These are phyloP conservation scores for Hypholoma fasciculare DNA, from an alignment of 768 basidiomycete species.

Conservation along the genomic window DNA sequence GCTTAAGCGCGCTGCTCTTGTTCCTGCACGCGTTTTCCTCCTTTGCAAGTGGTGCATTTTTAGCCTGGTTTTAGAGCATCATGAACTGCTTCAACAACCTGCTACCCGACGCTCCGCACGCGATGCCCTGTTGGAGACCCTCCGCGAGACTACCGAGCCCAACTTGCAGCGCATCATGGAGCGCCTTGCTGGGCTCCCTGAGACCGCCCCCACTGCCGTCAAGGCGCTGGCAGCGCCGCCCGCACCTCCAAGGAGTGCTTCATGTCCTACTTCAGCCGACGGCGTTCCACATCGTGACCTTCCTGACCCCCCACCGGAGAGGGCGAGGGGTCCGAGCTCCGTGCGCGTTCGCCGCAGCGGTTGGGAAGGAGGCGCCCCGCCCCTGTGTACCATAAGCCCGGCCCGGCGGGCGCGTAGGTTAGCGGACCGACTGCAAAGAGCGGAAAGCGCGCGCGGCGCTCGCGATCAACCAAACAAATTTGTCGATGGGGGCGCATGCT, in stretches of 20 bases:
- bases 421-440: too few relatives aligned
- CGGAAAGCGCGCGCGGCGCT: too few relatives aligned
- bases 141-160: constrained; percentile 86
- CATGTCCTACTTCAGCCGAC: constrained; percentile 92
- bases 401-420: too few relatives aligned
- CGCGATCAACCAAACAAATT: too few relatives aligned
- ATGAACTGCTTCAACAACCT: constrained; percentile 89
- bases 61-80: constrained; percentile 56
- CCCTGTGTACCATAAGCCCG: too few relatives aligned
- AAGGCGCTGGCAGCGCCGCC: constrained; percentile 97
- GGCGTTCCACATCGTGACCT: constrained; percentile 85
- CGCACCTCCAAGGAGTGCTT: constrained; percentile 93
- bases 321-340: constrained; percentile 91
- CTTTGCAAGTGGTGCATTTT: background rate
- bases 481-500: too few relatives aligned
- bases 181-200: constrained; percentile 82
- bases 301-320: constrained; percentile 83
- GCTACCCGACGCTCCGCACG: constrained; percentile 89
- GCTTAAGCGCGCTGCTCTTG: constrained; percentile 74
- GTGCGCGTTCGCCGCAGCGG: constrained; percentile 96
- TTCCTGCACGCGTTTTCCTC: constrained; percentile 63
- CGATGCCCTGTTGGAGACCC: constrained; percentile 93
- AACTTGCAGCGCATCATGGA: constrained; percentile 96
- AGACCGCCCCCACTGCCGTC: constrained; percentile 81
- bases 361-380: constrained; percentile 90